Evolutionary conservation across 1,284 basidiomycete genomes (phyloP), one percentile per base, ranked within the genome.

Genomic region (Boletus smithii): DNA sequence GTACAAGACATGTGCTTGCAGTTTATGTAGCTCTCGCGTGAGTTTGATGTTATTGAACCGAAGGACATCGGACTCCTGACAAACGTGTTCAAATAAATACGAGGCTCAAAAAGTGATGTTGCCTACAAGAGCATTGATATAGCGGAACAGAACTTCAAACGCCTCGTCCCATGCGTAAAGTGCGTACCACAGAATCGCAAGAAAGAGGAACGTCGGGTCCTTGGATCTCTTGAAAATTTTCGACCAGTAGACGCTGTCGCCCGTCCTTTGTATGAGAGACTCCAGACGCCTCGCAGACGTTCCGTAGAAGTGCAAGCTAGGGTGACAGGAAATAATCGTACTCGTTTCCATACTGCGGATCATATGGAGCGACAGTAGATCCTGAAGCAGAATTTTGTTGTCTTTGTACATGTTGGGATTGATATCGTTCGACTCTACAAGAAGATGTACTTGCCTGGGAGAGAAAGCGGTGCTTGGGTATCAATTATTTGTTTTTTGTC

Each of bases 101-200:
- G 23, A 17, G 8, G 23, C 17, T 24, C 11, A 5, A 18, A 24
- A 36, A 18, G 6, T 38, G 18, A 36, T 16, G n/a, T n/a, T 17
- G 8, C 72, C 33, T 51, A 79, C 79, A 43, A 79, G 62, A 30
- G 50, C 53, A 43, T 66, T 71, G 27, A 80, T 74, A 53, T 79
- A 72, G 8, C 58, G 39, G 51, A 74, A 77, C 17, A 81, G 57
- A 30, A 64, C 61, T 46, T 79, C 76, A 11, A 81, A 60, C 0
- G 77, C 70, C 54, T 81, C 71, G 47, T 81, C 79, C 77, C 79
- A 81, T 1, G 74, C 72, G 51, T 80, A 81, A 35, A 80, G 58
- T 14, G 76, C 74, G 44, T 81, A 76, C 79, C 79, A 81, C 39
- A 80, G 61, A 44, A 73, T 75, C 1, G 72, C 69, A 29, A 81